Conservation (phyloP, 2,329 filamentous ascomycete species). For the Ramichloridium luteum region DNA sequence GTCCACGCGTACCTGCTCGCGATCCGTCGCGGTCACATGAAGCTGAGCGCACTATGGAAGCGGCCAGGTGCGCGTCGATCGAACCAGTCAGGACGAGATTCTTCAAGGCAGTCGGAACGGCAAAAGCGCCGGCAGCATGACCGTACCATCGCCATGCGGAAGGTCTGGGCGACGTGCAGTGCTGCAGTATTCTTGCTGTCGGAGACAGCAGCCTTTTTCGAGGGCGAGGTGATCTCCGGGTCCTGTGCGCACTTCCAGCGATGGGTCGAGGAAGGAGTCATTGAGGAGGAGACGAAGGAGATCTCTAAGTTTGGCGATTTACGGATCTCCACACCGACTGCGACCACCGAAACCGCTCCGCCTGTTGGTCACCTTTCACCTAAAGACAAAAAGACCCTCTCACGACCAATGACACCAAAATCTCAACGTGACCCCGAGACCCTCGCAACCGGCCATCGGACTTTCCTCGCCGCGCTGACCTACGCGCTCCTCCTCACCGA, state of each 20-base stretch:
- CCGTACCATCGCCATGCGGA: conserved; percentile 58
- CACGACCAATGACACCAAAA: background rate
- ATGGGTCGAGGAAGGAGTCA: conserved; percentile 45
- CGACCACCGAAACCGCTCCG: too few species aligned
- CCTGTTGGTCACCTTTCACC: too few species aligned
- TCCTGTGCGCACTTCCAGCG: conserved; percentile 67
- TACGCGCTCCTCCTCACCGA: conserved; percentile 56
- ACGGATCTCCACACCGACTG: too few species aligned
- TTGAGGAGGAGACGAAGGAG: conserved; percentile 22
- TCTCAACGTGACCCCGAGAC: conserved; percentile 67
- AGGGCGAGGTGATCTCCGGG: conserved; percentile 73
- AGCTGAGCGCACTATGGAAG: conserved; percentile 77
- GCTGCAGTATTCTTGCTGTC: conserved; percentile 81
- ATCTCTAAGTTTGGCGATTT: conserved; percentile 83
- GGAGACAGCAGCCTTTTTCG: conserved; percentile 77
- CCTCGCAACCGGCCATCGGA: conserved; percentile 64
- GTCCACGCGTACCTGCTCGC: conserved; percentile 80
- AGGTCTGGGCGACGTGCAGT: conserved; percentile 80
- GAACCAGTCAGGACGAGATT: conserved; percentile 46
- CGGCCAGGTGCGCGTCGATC: conserved; percentile 63
- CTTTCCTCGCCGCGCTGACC: conserved; percentile 59
- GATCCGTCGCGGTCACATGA: conserved; percentile 73
- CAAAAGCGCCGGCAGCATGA: conserved; percentile 49
- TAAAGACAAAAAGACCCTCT: too few species aligned
- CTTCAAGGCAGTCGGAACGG: conserved; percentile 26